Conservation (phyloP, 2,329 filamentous ascomycete species). For the Colletotrichum destructivum region DNA sequence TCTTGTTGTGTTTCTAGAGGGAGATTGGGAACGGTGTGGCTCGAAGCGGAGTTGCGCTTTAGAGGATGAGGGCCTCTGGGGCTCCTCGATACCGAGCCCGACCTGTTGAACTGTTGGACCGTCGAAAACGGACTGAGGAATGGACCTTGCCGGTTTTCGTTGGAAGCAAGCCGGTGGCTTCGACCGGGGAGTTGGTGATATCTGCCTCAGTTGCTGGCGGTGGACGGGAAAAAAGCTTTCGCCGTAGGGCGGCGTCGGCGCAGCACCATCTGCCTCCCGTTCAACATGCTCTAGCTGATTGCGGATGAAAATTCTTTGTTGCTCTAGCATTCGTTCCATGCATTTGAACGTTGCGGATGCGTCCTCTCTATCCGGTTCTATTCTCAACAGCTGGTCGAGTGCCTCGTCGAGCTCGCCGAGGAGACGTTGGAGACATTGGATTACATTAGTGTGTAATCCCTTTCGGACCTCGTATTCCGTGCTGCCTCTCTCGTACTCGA, state of each 20-base stretch:
- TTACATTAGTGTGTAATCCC: neutral
- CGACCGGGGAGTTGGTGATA: neutral
- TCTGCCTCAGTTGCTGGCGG: neutral
- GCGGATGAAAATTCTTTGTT: conserved; percentile 13
- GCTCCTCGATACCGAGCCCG: neutral
- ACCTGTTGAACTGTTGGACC: neutral
- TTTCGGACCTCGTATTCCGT: conserved; percentile 8
- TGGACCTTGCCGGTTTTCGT: neutral
- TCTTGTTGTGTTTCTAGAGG: neutral
- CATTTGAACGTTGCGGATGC: neutral
- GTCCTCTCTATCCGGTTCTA: neutral
- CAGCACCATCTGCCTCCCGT: neutral
- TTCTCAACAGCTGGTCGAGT: neutral
- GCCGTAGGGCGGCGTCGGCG: neutral
- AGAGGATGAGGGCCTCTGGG: too few species aligned
- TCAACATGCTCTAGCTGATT: conserved; percentile 16
- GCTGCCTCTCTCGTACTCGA: conserved; percentile 29
- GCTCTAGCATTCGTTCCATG: conserved; percentile 13
- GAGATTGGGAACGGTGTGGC: neutral
- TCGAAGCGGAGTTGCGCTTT: too few species aligned
- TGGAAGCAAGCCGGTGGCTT: neutral
- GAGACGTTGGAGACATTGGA: conserved; percentile 9
- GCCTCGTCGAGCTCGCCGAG: conserved; percentile 2
- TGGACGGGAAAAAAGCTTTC: neutral
- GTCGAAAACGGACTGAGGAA: neutral